phyloP scores from a whole-genome alignment of 2,329 filamentous ascomycete genomes.

The Nigrospora osmanthi region DNA sequence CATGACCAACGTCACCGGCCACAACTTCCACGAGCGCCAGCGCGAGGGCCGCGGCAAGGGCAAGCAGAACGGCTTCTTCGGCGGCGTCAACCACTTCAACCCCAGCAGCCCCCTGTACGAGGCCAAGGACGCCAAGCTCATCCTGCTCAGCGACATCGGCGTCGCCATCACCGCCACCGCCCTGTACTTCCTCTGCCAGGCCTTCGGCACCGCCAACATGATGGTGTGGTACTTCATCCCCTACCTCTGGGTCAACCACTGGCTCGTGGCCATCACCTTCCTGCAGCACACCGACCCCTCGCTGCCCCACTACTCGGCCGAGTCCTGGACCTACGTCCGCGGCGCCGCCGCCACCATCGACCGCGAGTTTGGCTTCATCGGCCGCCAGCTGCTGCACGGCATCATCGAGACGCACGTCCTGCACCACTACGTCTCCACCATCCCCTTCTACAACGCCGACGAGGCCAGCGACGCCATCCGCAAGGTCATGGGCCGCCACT shows the following conservation, averaged over 20 bases:
- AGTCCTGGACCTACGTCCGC: constrained; percentile 87
- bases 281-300: constrained; percentile 94
- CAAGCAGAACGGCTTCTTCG: constrained; percentile 74
- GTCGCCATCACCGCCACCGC: constrained; percentile 52
- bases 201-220: constrained; percentile 78
- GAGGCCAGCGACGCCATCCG: constrained; percentile 93
- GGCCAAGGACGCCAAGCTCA: constrained; percentile 80
- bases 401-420: constrained; percentile 98
- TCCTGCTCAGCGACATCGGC: constrained; percentile 81
- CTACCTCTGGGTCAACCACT: constrained; percentile 98
- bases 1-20: constrained; percentile 84
- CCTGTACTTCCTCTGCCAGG: constrained; percentile 64
- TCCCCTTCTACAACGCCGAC: constrained; percentile 94
- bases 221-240: constrained; percentile 91
- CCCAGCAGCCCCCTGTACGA: constrained; percentile 86
- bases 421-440: constrained; percentile 93
- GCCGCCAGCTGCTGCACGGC: constrained; percentile 82
- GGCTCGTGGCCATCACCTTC: constrained; percentile 96
- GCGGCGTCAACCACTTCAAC: constrained; percentile 92
- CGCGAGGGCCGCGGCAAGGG: constrained; percentile 87
- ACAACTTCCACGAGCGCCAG: constrained; percentile 90
- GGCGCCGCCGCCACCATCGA: constrained; percentile 94
- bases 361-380: constrained; percentile 94
- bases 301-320: constrained; percentile 82
- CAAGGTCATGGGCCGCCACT: constrained; percentile 90